Evolutionary conservation across 345 rosid species (phyloP), one percentile per base, ranked within the genome.

Genomic region (Lumnitzera racemosa): DNA sequence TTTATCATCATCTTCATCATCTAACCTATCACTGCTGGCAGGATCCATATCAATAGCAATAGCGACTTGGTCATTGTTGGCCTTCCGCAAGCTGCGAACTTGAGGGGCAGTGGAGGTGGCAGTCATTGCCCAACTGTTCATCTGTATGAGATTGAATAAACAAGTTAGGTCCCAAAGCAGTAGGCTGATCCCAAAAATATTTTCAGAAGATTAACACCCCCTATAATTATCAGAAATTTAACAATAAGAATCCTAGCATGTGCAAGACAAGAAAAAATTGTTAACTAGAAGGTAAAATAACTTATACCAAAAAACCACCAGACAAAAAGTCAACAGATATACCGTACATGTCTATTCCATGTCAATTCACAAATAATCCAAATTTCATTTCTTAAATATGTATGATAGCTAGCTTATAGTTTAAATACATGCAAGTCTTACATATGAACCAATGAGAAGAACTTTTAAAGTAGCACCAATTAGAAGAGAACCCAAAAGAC

Each of bases 1-100:
- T 90, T 94, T 94, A 66, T 94, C 92, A 31, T 94, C 99, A 24
- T 92, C 96, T 53, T 85, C 89, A 64, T 83, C 97, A 71, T 94
- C 95, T 79, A 94, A 63, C 59, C 80, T 75, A 51, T 57, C 70
- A 58, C 67, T 59, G 68, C 70, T 73, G 55, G 66, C 64, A 46
- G 75, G 73, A 68, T 80, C 90, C 60, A 62, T 63, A 71, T 86
- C 96, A 55, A 94, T 84, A 36, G 87, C 86, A 76, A 94, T 78
- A 54, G 92, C 95, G 54, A 94, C 89, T 79, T 90, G 95, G 64
- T 94, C 99, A 46, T 75, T 94, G 60, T 86, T 90, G 63, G 69
- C 87, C 66, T 94, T 94, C 4, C 91, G 96, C 71, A 86, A 71
- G 75, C 91, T 87, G 63, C 97, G 80, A 62, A 90, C 91, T 77